A percentile compares a stretch with the other conserved stretches of the same genome.
Conservation (phyloP, 805 yeast genomes). For the Clavispora fructus region DNA sequence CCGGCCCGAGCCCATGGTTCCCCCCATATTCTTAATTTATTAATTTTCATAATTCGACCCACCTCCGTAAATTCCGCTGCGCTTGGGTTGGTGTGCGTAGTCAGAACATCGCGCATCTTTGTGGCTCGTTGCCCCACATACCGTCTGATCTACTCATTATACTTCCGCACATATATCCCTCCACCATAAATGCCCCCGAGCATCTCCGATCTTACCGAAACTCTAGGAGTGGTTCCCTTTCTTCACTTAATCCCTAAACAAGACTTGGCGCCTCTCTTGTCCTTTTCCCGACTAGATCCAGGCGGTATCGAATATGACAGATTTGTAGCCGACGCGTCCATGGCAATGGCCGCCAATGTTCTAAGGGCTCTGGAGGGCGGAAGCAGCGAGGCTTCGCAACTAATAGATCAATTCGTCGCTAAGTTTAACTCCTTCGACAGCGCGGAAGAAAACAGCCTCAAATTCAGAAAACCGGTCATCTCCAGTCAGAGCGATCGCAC, state of each 20-base stretch:
- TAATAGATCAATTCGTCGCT: slow-evolving; percentile 12
- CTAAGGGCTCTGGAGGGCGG: slow-evolving; percentile 4
- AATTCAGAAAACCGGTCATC: slow-evolving; percentile 30
- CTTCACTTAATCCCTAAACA: slow-evolving; percentile 13
- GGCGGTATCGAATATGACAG: slow-evolving; percentile 3
- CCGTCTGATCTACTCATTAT: not conserved
- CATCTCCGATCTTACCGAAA: slow-evolving; percentile 6
- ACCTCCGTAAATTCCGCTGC: no score
- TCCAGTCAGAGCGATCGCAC: slow-evolving; percentile 4
- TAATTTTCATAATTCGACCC: not conserved
- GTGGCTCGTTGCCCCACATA: not conserved
- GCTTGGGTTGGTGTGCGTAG: not conserved
- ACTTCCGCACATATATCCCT: not conserved
- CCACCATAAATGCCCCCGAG: not conserved
- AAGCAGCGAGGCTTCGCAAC: slow-evolving; percentile 8
- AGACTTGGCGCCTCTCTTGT: slow-evolving; percentile 12
- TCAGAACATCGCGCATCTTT: not conserved
- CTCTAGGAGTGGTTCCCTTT: slow-evolving; percentile 11
- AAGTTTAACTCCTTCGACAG: slow-evolving; percentile 19
- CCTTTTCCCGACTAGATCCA: slow-evolving; percentile 8
- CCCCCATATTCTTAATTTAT: no score
- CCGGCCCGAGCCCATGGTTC: no score
- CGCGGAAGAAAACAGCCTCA: slow-evolving; percentile 22
- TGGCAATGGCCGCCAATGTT: slow-evolving; percentile 1
- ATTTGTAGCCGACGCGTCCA: slow-evolving; percentile 4